phyloP scores from a whole-genome alignment of 225 moss, liverwort and hornwort genomes.

The Takakia lepidozioides region DNA sequence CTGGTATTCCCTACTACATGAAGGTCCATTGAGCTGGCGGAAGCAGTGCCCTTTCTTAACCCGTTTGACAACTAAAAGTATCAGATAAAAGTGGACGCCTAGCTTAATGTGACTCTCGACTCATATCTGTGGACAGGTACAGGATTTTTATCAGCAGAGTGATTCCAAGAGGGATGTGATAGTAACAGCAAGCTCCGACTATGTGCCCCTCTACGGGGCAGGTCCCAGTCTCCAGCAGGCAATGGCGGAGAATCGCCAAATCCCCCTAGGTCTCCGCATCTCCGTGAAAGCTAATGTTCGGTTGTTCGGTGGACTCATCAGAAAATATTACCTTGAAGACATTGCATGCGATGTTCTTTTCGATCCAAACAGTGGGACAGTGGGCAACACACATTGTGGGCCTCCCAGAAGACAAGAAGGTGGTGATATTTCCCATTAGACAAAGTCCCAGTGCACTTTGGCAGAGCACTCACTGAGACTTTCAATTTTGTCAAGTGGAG shows the following conservation, averaged over 20 bases:
- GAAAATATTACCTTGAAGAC: slow-evolving; percentile 23
- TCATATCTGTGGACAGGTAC: slow-evolving; percentile 23
- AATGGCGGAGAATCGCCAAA: slow-evolving; percentile 27
- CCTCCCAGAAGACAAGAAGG: slow-evolving; percentile 20
- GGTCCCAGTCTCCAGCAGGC: slow-evolving; percentile 47
- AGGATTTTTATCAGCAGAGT: slow-evolving; percentile 32
- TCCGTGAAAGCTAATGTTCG: slow-evolving; percentile 42
- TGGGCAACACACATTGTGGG: slow-evolving; percentile 41
- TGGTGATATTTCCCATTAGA: slow-evolving; percentile 6
- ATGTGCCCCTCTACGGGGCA: slow-evolving; percentile 43
- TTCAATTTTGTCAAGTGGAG: too few relatives aligned
- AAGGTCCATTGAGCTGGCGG: too few relatives aligned
- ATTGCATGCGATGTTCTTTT: slow-evolving; percentile 35
- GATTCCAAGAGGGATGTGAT: slow-evolving; percentile 23
- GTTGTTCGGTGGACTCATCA: slow-evolving; percentile 37
- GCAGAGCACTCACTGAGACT: too few relatives aligned
- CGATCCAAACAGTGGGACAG: slow-evolving; percentile 21
- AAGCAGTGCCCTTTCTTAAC: too few relatives aligned
- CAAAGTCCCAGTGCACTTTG: too few relatives aligned
- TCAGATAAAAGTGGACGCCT: background rate
- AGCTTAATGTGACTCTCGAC: background rate
- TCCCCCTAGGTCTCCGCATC: slow-evolving; percentile 40
- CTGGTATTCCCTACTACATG: background rate
- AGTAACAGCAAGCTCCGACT: slow-evolving; percentile 24
- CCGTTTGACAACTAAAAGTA: too few relatives aligned